phyloP scores from a whole-genome alignment of 768 basidiomycete genomes.

The Lactarius indigo region DNA sequence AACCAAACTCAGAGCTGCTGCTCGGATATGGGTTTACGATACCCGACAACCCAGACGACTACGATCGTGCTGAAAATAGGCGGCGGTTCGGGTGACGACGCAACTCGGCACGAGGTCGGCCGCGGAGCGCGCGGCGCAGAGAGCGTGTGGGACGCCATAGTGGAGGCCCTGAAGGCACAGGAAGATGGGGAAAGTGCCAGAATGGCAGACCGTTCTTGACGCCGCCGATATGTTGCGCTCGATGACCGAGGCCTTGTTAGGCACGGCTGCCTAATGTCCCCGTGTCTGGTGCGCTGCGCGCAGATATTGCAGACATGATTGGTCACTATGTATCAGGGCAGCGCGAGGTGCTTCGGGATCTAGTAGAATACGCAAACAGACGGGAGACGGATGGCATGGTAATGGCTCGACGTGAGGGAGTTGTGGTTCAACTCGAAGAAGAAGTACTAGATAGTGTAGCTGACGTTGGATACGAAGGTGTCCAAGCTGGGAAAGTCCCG shows the following conservation, averaged over 20 bases:
- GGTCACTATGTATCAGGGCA: conserved; percentile 55
- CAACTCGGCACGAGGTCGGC: conserved; percentile 59
- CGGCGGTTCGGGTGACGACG: conserved; percentile 34
- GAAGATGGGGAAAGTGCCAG: conserved; percentile 30
- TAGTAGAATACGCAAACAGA: conserved; percentile 46
- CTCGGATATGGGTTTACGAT: conserved; percentile 91
- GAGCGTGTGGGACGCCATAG: conserved; percentile 58
- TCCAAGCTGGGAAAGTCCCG: too few relatives aligned
- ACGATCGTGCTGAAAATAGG: conserved; percentile 78
- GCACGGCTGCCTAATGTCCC: conserved; percentile 43
- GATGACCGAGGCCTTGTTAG: conserved; percentile 56
- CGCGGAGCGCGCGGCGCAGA: conserved; percentile 52
- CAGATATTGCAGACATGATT: conserved; percentile 63
- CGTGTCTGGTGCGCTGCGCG: conserved; percentile 37
- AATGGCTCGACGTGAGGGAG: conserved; percentile 47
- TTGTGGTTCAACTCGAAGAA: conserved; percentile 51
- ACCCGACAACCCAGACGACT: conserved; percentile 76
- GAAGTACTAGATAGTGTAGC: conserved; percentile 3
- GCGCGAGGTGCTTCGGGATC: conserved; percentile 32
- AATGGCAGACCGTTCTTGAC: conserved; percentile 59
- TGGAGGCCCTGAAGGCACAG: conserved; percentile 32
- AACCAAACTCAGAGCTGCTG: conserved; percentile 86
- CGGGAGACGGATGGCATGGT: conserved; percentile 48
- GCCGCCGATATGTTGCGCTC: conserved; percentile 60
- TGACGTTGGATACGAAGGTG: neutral